Percentiles rank a stretch among this genome's conserved stretches.
These are phyloP conservation scores for Murraya paniculata DNA, from an alignment of 345 rosid genomes.

Conservation along the genomic window DNA sequence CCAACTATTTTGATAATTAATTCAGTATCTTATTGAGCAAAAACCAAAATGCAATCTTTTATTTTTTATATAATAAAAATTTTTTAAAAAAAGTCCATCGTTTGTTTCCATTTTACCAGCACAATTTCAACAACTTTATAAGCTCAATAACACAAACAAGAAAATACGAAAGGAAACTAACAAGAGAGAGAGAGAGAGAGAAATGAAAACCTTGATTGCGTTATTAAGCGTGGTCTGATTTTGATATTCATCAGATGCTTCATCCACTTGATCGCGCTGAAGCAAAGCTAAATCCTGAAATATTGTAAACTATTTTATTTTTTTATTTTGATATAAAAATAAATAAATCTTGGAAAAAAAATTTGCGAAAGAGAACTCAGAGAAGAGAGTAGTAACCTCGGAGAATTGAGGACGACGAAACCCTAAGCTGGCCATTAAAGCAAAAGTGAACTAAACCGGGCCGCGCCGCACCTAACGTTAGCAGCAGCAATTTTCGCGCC, in stretches of 20 bases:
- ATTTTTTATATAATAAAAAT: too few species aligned
- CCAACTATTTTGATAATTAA: background rate
- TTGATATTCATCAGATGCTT: slow-evolving; percentile 12
- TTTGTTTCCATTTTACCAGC: background rate
- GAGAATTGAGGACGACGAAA: slow-evolving; percentile 61
- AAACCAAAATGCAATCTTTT: background rate
- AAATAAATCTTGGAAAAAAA: background rate
- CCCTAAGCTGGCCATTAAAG: slow-evolving; percentile 36
- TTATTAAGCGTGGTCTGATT: slow-evolving; percentile 10
- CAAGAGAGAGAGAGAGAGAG: too few species aligned
- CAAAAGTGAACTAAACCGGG: background rate
- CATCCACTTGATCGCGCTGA: slow-evolving; percentile 27
- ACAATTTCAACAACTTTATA: too few species aligned
- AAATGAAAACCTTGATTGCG: slow-evolving; percentile 20
- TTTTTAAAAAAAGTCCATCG: too few species aligned
- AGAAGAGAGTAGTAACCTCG: slow-evolving; percentile 32
- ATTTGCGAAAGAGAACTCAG: background rate
- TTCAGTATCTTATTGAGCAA: background rate
- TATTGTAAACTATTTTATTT: background rate
- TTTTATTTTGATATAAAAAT: too few species aligned
- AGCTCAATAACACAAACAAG: background rate
- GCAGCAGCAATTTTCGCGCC: background rate
- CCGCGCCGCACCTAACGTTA: slow-evolving; percentile 22
- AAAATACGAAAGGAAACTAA: background rate
- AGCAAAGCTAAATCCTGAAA: slow-evolving; percentile 49